Conservation (phyloP, 2,329 filamentous ascomycete genomes). For the Talaromyces piceae region DNA sequence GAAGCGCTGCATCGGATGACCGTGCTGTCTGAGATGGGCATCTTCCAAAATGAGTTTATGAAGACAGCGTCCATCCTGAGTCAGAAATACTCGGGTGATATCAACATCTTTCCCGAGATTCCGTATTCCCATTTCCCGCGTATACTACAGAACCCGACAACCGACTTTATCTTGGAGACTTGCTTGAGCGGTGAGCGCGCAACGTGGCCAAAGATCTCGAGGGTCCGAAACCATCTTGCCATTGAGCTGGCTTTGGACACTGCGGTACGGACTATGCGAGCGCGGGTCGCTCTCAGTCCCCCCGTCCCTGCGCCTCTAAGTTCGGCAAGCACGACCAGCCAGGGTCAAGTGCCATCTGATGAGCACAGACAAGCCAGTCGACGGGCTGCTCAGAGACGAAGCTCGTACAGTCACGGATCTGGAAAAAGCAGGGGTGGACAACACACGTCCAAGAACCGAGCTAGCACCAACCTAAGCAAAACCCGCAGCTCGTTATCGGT, state of each 20-base stretch:
- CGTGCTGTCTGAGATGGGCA: constrained; percentile 68
- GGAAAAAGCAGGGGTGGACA: constrained; percentile 10
- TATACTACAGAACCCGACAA: constrained; percentile 74
- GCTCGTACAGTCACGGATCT: constrained; percentile 26
- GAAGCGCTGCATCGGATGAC: constrained; percentile 76
- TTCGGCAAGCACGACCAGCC: not conserved
- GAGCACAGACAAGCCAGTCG: not conserved
- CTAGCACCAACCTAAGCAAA: constrained; percentile 12
- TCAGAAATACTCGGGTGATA: constrained; percentile 89
- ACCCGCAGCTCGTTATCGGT: constrained; percentile 16
- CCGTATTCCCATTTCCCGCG: constrained; percentile 64
- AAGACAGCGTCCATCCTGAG: constrained; percentile 75
- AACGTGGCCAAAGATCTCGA: constrained; percentile 83
- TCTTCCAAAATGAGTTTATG: constrained; percentile 70
- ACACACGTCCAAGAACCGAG: constrained; percentile 8
- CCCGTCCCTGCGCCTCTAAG: constrained; percentile 13
- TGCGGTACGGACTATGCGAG: constrained; percentile 34
- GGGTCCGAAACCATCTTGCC: constrained; percentile 78
- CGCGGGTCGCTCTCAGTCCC: constrained; percentile 29
- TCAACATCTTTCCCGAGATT: constrained; percentile 83
- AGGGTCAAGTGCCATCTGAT: not conserved
- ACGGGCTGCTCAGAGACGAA: constrained; percentile 10
- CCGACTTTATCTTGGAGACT: constrained; percentile 76
- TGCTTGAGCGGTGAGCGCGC: constrained; percentile 73
- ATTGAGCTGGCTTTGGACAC: constrained; percentile 69